A percentile compares a stretch with the other conserved stretches of the same genome.
Conservation (phyloP, 78 protist genomes). For the Planoprotostelium fungivorum region DNA sequence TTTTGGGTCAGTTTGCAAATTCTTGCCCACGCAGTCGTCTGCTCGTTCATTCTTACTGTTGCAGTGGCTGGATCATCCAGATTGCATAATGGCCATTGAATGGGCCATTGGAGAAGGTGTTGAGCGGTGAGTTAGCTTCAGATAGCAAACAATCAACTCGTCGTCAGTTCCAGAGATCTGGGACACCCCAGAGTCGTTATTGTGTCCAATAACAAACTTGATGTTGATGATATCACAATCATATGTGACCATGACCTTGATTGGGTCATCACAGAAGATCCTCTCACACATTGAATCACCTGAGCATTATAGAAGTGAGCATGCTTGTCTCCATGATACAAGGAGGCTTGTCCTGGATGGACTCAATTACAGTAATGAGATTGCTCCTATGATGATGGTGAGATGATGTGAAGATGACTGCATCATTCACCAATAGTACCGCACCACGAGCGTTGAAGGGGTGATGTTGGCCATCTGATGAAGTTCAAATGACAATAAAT, state of each 20-base stretch:
- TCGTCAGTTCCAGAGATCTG: background rate
- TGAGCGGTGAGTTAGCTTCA: background rate
- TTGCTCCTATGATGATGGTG: background rate
- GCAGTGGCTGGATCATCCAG: background rate
- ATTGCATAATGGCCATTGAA: background rate
- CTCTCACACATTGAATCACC: background rate
- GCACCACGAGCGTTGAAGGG: background rate
- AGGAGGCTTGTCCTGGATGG: background rate
- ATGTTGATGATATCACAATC: background rate
- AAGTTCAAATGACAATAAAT: background rate
- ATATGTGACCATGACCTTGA: background rate
- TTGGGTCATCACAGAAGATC: background rate
- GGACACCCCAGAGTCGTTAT: background rate
- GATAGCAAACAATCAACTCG: background rate
- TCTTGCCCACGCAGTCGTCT: too few relatives aligned
- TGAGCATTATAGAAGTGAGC: background rate
- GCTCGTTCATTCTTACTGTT: too few relatives aligned
- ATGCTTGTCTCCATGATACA: background rate
- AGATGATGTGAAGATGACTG: background rate
- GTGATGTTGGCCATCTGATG: background rate
- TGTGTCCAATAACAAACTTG: background rate
- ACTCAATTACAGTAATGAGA: background rate
- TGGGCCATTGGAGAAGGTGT: background rate
- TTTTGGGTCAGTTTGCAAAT: too few relatives aligned
- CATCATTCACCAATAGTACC: background rate